Percentiles rank a stretch among this genome's conserved stretches.
Conservation (phyloP, 1,139 yeast species). For the Candida labiduridarum region DNA sequence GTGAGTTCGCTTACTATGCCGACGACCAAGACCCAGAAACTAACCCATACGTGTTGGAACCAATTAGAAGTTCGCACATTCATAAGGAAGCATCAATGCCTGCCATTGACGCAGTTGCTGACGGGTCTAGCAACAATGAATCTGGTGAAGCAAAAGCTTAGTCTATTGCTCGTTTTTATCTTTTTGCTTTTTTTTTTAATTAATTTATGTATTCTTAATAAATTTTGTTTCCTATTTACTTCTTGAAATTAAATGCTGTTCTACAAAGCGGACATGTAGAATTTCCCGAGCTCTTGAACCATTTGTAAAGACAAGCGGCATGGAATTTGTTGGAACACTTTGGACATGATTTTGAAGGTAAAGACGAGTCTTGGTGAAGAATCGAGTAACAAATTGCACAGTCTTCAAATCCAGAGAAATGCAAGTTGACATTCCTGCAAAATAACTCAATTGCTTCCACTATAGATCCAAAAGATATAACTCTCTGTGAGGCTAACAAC, state of each 20-base stretch:
- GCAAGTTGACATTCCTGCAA: slow-evolving; percentile 76
- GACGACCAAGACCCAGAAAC: slow-evolving; percentile 37
- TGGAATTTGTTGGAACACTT: slow-evolving; percentile 95
- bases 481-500: slow-evolving; percentile 87
- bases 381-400: slow-evolving; percentile 96
- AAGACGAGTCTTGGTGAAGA: slow-evolving; percentile 84
- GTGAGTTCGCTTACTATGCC: slow-evolving; percentile 78
- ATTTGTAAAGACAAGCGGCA: slow-evolving; percentile 93
- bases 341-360: slow-evolving; percentile 85
- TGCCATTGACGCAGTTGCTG: slow-evolving; percentile 26
- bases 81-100: slow-evolving; percentile 36
- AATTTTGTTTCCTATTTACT: slow-evolving; percentile 1
- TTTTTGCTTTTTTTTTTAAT: not conserved
- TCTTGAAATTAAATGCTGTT: slow-evolving; percentile 62
- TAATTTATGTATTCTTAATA: not conserved
- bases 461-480: slow-evolving; percentile 77
- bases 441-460: slow-evolving; percentile 81
- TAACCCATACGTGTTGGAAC: slow-evolving; percentile 69
- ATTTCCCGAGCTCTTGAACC: slow-evolving; percentile 94
- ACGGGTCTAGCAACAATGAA: slow-evolving; percentile 15
- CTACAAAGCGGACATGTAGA: slow-evolving; percentile 96
- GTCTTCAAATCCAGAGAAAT: slow-evolving; percentile 91
- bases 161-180: not conserved
- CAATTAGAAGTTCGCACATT: slow-evolving; percentile 58
- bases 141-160: slow-evolving; percentile 18